These are phyloP conservation scores for Astrephomene gubernaculifera DNA, from an alignment of 139 green algal species.

Conservation along the genomic window DNA sequence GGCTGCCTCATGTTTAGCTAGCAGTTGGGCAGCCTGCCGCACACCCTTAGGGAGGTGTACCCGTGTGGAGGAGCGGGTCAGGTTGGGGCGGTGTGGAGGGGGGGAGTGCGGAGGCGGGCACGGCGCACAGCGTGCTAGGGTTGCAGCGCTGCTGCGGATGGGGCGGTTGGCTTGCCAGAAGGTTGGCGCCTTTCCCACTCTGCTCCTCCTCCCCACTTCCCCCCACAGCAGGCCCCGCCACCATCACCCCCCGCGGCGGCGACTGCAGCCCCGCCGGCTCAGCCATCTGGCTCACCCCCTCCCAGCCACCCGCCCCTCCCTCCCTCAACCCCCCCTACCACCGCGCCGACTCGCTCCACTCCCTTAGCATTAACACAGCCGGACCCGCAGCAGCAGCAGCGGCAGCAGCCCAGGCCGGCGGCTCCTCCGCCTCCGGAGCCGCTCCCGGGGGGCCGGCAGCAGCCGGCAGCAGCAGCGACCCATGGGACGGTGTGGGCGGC, in stretches of 20 bases:
- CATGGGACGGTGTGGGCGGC: neutral
- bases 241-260: no score
- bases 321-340: neutral
- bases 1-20: no score
- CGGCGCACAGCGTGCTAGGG: no score
- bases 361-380: neutral
- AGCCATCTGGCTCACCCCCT: constrained; percentile 11
- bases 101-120: no score
- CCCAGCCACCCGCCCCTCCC: neutral
- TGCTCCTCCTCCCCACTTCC: neutral
- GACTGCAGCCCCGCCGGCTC: constrained; percentile 1
- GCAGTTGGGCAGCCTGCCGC: no score
- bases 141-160: no score
- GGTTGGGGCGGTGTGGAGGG: no score
- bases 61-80: no score
- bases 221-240: neutral
- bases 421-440: neutral
- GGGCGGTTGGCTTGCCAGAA: no score
- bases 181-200: neutral
- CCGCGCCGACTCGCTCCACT: constrained; percentile 18
- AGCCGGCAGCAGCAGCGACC: neutral
- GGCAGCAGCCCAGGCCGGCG: neutral
- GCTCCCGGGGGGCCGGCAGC: neutral
- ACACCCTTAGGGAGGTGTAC: no score
- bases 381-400: neutral